Percentiles rank a stretch among this genome's conserved stretches.
Evolutionary conservation across 495 filamentous ascomycete genomes (phyloP).

Genomic region (Trichoderma asperelloides): DNA sequence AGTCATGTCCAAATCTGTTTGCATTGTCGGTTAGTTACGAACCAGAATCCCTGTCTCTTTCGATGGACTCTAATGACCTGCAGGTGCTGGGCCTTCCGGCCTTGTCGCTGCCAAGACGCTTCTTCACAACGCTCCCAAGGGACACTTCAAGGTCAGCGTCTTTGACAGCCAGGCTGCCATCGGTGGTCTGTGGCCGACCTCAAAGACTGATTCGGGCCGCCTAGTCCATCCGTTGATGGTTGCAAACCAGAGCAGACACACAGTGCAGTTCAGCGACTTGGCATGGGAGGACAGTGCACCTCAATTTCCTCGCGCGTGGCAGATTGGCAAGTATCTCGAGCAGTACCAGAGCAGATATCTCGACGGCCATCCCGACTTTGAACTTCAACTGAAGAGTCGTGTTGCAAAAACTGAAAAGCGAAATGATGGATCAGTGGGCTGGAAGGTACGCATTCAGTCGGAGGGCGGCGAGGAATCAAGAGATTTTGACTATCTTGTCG

Average conservation of each 20-base stretch:
- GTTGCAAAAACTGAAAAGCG: conserved; percentile 42
- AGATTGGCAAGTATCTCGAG: conserved; percentile 67
- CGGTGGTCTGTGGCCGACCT: conserved; percentile 68
- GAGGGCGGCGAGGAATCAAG: conserved; percentile 21
- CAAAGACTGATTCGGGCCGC: conserved; percentile 29
- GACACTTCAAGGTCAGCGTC: conserved; percentile 56
- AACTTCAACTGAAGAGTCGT: conserved; percentile 41
- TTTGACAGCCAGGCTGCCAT: conserved; percentile 58
- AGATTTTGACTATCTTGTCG: conserved; percentile 62
- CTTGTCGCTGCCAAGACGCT: conserved; percentile 76
- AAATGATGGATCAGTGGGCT: conserved; percentile 24
- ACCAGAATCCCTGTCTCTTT: background rate
- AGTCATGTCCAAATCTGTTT: conserved; percentile 46
- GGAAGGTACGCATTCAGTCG: conserved; percentile 45
- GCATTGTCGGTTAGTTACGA: conserved; percentile 52
- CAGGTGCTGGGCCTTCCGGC: conserved; percentile 71
- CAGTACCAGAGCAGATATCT: conserved; percentile 53
- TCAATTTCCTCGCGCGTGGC: conserved; percentile 63
- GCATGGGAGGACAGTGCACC: conserved; percentile 50
- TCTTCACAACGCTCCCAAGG: conserved; percentile 47
- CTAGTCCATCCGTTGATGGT: conserved; percentile 59
- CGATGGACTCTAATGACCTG: background rate
- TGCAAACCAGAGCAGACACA: conserved; percentile 72
- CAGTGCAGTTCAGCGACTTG: conserved; percentile 71
- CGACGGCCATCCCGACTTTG: conserved; percentile 16